Base-by-base conservation (phyloP, 208 protist species). In the Leptomonas seymouri region DNA sequence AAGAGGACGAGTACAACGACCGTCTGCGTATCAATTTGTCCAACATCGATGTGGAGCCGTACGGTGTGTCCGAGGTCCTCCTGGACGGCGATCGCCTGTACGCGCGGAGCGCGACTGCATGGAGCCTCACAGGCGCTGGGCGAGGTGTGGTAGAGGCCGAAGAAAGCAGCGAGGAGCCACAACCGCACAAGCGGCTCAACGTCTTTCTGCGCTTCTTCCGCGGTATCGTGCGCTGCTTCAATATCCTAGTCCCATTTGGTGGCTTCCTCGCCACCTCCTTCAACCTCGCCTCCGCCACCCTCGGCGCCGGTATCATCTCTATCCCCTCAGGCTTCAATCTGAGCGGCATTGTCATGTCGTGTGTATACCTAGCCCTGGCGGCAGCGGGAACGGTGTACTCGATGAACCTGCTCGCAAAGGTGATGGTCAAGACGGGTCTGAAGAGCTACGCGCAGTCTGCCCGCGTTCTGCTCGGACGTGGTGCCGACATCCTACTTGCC, bases 221-320 rank as follows among this genome's bases (percentile, higher is more conserved):
- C 36, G 59, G 56, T 25, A 15, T 72, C 34, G 36, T 54, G 6
- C 60, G 44, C 28, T 57, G 27, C 20, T 72, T 79, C 45, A 71
- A 80, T 30, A 21, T 78, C 51, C 61, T 92, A 20, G 53, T 93
- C 4, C 85, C 87, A 4, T 74, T 61, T 21, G 87, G 87, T 12
- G 82, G 82, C 46, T 28, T 88, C 27, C 31, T 82, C 8, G 60
- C 85, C 21, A 68, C 55, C 53, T 68, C 57, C 36, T 84, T 92
- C 71, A 93, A 81, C 67, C 64, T 92, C 7, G 67, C 74, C 25
- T 72, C 70, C 14, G 63, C 75, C 18, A 80, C 82, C 14, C 45
- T 94, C 44, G 89, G 87, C 25, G 87, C 80, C 27, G 87, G 87
- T n/a, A 89, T 90, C 44, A 56, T 94, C 27, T 65, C 74, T 18